Conservation (phyloP, 2,329 filamentous ascomycete species). For the Aciculosporium take region DNA sequence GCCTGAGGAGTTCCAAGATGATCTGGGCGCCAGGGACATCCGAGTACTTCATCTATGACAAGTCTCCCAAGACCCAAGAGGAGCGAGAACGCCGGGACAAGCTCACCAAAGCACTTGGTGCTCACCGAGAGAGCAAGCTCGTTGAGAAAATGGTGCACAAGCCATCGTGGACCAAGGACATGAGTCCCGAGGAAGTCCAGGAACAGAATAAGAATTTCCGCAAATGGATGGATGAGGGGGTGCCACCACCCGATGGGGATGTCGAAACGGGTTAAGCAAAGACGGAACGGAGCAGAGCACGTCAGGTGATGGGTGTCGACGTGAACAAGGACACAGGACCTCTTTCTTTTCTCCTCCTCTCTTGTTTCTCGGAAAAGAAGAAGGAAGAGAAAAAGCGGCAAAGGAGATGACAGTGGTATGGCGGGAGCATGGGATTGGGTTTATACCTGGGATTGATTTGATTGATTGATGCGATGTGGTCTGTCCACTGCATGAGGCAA, state of each 20-base stretch:
- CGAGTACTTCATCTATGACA: conserved; percentile 60
- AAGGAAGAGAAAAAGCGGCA: not conserved
- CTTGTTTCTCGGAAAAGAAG: too few relatives aligned
- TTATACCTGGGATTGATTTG: conserved; percentile 3
- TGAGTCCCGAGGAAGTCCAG: conserved; percentile 64
- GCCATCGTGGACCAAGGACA: conserved; percentile 64
- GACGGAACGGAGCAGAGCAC: not conserved
- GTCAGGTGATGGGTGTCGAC: not conserved
- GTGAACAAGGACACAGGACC: not conserved
- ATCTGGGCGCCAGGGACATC: conserved; percentile 57
- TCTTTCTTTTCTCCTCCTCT: not conserved
- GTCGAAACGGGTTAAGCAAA: conserved; percentile 3
- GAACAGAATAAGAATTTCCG: conserved; percentile 54
- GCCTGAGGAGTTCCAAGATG: conserved; percentile 65
- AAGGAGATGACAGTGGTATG: not conserved
- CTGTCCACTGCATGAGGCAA: not conserved
- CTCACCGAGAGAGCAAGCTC: conserved; percentile 55
- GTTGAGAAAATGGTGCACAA: conserved; percentile 73
- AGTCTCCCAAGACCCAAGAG: conserved; percentile 52
- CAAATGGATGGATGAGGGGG: conserved; percentile 37
- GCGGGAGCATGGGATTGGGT: conserved; percentile 5
- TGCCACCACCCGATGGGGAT: conserved; percentile 16
- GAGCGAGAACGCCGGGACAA: conserved; percentile 37
- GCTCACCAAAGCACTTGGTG: conserved; percentile 36
- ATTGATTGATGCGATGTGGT: conserved; percentile 1